phyloP scores from a whole-genome alignment of 305 asterid species.

The Fraxinus ornus region DNA sequence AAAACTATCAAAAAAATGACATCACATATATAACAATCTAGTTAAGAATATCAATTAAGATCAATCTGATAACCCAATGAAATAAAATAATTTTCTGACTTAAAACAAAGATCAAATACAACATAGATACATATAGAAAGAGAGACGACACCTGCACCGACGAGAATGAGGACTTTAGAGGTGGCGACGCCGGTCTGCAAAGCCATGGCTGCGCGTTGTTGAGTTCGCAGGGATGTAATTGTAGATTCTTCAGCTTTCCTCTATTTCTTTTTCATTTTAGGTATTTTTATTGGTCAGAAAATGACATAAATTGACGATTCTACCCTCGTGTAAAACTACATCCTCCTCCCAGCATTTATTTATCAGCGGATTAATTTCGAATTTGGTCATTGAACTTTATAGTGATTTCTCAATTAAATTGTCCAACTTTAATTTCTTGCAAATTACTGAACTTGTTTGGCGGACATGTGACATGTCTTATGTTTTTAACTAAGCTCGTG shows the following conservation, averaged over 20 bases:
- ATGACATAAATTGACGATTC: neutral
- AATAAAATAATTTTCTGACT: neutral
- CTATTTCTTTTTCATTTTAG: neutral
- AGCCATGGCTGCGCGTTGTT: conserved; percentile 49
- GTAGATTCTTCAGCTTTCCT: neutral
- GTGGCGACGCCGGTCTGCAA: conserved; percentile 75
- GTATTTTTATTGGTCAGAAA: neutral
- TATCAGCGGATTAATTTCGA: neutral
- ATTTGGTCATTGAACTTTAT: neutral
- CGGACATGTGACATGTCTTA: neutral
- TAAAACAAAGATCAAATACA: neutral
- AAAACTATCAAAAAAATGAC: conserved; percentile 2
- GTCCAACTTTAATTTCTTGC: neutral
- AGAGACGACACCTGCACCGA: conserved; percentile 60
- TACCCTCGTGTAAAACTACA: neutral
- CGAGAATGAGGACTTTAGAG: conserved; percentile 70
- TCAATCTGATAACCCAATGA: conserved; percentile 21
- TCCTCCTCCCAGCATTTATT: neutral
- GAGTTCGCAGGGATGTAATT: neutral
- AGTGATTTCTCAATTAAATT: neutral
- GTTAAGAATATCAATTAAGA: conserved; percentile 13
- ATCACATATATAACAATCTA: neutral
- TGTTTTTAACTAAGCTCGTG: too few relatives aligned
- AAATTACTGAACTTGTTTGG: neutral
- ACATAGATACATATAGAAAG: neutral